These are phyloP conservation scores for Theileria annulata DNA, from an alignment of 169 alveolate genomes.

Conservation along the genomic window DNA sequence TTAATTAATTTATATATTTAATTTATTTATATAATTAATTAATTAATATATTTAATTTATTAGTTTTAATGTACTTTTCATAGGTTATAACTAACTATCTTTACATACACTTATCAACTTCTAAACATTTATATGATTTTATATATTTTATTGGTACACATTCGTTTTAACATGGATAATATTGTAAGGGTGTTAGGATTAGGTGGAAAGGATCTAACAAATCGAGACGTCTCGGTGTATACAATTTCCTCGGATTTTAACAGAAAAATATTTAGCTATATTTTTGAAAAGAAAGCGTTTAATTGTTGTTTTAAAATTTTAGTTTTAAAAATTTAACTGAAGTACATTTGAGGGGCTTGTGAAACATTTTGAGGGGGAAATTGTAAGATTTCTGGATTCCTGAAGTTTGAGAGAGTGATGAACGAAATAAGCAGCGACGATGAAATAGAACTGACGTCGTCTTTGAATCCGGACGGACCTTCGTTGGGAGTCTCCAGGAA, in stretches of 20 bases:
- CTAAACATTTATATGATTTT: neutral
- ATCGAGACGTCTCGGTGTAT: neutral
- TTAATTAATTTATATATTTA: no score
- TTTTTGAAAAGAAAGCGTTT: neutral
- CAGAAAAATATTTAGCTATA: neutral
- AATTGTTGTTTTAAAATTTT: neutral
- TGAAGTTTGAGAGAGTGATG: neutral
- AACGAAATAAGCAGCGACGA: neutral
- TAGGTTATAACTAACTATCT: neutral
- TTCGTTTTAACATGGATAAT: no score
- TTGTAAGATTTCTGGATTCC: neutral
- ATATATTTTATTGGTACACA: neutral
- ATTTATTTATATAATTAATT: no score
- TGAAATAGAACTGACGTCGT: conserved; percentile 5
- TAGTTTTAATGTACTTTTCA: neutral
- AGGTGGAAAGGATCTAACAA: neutral
- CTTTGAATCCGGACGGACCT: neutral
- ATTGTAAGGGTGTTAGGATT: neutral
- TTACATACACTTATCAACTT: no score
- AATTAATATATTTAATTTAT: no score
- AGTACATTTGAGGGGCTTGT: neutral
- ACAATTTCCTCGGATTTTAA: neutral
- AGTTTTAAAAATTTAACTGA: neutral
- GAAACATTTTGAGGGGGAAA: neutral
- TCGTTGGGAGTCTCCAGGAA: neutral